A percentile compares a stretch with the other conserved stretches of the same genome.
Conservation (phyloP, 2,329 filamentous ascomycete species). For the Claviceps sp. region DNA sequence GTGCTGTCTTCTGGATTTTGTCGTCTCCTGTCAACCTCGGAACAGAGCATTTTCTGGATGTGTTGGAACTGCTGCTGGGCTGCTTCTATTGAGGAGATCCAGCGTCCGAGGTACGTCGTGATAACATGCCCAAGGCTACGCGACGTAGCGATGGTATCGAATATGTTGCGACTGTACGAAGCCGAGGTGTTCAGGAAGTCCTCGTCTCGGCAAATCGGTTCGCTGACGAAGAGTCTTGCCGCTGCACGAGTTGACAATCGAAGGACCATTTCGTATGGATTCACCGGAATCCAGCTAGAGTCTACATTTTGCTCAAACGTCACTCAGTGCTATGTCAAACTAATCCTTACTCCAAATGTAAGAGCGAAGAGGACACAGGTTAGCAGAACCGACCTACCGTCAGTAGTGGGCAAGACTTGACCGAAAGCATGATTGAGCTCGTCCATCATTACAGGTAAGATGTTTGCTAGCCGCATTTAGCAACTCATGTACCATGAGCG, state of each 20-base stretch:
- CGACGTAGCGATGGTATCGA: slow-evolving; percentile 7
- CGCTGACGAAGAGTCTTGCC: slow-evolving; percentile 7
- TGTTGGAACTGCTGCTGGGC: slow-evolving; percentile 6
- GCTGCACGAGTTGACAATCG: slow-evolving; percentile 7
- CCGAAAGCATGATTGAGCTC: slow-evolving; percentile 6
- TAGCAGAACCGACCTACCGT: background rate
- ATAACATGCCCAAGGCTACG: slow-evolving; percentile 4
- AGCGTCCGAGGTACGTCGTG: background rate
- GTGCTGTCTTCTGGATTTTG: slow-evolving; percentile 4
- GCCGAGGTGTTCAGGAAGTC: slow-evolving; percentile 7
- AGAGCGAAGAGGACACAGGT: background rate
- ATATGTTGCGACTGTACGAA: slow-evolving; percentile 8
- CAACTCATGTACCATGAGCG: too few relatives aligned
- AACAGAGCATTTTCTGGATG: slow-evolving; percentile 3
- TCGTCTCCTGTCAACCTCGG: too few relatives aligned
- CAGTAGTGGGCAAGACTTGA: slow-evolving; percentile 1
- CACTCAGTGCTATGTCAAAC: too few relatives aligned
- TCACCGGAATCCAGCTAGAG: slow-evolving; percentile 2
- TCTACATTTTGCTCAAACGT: background rate
- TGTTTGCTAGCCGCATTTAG: slow-evolving; percentile 2
- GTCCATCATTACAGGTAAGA: slow-evolving; percentile 7
- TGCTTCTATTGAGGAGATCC: slow-evolving; percentile 3
- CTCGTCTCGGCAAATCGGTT: slow-evolving; percentile 8
- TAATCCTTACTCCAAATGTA: background rate
- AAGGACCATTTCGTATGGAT: slow-evolving; percentile 7